These are phyloP conservation scores for Leishmania aethiopica DNA, from an alignment of 208 protist species.

Conservation along the genomic window DNA sequence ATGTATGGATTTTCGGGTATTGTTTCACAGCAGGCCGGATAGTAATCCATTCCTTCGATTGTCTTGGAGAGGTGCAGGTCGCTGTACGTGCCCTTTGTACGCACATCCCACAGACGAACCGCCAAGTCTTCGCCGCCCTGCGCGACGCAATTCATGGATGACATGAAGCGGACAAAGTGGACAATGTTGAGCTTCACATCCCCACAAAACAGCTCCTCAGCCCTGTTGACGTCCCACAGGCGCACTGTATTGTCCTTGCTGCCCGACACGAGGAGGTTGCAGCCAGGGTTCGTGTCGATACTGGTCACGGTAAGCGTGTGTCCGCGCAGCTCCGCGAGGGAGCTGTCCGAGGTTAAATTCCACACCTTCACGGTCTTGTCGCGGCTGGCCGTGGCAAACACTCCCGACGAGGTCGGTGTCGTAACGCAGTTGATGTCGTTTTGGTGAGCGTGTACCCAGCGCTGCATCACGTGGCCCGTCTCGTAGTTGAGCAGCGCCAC, in stretches of 20 bases:
- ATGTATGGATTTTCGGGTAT: slow-evolving; percentile 26
- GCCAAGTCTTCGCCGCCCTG: slow-evolving; percentile 76
- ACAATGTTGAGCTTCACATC: slow-evolving; percentile 82
- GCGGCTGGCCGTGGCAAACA: slow-evolving; percentile 61
- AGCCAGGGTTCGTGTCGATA: slow-evolving; percentile 40
- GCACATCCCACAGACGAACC: slow-evolving; percentile 74
- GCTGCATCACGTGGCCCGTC: slow-evolving; percentile 58
- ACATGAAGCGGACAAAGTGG: slow-evolving; percentile 67
- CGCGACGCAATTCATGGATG: slow-evolving; percentile 59
- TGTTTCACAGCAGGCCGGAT: slow-evolving; percentile 58
- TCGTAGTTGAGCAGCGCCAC: slow-evolving; percentile 68
- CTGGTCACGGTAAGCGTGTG: slow-evolving; percentile 70
- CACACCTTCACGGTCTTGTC: slow-evolving; percentile 75
- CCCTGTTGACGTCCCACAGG: slow-evolving; percentile 63
- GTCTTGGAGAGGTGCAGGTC: slow-evolving; percentile 50
- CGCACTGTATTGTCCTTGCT: slow-evolving; percentile 83
- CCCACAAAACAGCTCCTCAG: slow-evolving; percentile 59
- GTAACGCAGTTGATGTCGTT: slow-evolving; percentile 69
- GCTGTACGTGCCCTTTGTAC: slow-evolving; percentile 32
- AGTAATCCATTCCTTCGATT: slow-evolving; percentile 68
- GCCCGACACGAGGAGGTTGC: slow-evolving; percentile 54
- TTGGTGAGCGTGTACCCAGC: slow-evolving; percentile 57
- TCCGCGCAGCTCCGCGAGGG: slow-evolving; percentile 44
- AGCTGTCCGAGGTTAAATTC: slow-evolving; percentile 43
- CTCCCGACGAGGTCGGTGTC: slow-evolving; percentile 38